Evolutionary conservation across 768 basidiomycete species (phyloP).

Genomic region (Dentipellis fragilis): DNA sequence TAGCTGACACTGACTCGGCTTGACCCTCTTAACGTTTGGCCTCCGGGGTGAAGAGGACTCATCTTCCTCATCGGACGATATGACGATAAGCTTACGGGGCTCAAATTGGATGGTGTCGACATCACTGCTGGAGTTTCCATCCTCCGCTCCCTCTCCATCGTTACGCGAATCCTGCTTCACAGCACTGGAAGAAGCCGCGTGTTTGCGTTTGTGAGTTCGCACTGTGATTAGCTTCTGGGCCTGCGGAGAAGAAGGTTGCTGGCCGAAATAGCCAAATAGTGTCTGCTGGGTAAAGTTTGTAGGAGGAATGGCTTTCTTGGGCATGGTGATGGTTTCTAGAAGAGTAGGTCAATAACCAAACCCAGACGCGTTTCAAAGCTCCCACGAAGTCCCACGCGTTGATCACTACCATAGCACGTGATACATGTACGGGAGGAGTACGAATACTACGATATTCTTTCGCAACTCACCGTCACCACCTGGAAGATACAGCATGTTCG

Average conservation of each 20-base stretch:
- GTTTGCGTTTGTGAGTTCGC: no score
- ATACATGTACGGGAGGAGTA: no score
- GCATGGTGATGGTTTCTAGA: conserved; percentile 5
- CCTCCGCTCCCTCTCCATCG: conserved; percentile 9
- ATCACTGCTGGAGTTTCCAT: conserved; percentile 29
- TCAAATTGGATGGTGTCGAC: conserved; percentile 45
- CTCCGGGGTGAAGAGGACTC: conserved; percentile 16
- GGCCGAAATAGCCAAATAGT: background rate
- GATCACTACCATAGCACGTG: no score
- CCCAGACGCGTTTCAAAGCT: no score
- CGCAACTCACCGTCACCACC: no score
- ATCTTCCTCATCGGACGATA: conserved; percentile 16
- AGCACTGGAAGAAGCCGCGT: no score
- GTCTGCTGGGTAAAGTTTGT: background rate
- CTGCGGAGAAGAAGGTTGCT: background rate
- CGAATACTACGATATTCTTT: no score
- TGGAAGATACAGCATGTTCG: no score
- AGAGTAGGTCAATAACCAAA: no score
- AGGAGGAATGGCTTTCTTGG: background rate
- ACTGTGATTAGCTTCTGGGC: background rate
- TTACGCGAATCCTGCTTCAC: no score
- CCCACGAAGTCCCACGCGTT: no score
- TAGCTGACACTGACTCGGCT: background rate
- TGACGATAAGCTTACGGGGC: conserved; percentile 16
- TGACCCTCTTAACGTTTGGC: conserved; percentile 4